Evolutionary conservation across 805 yeast species (phyloP), one percentile per base, ranked within the genome.

Genomic region (Hanseniaspora jakobsenii): DNA sequence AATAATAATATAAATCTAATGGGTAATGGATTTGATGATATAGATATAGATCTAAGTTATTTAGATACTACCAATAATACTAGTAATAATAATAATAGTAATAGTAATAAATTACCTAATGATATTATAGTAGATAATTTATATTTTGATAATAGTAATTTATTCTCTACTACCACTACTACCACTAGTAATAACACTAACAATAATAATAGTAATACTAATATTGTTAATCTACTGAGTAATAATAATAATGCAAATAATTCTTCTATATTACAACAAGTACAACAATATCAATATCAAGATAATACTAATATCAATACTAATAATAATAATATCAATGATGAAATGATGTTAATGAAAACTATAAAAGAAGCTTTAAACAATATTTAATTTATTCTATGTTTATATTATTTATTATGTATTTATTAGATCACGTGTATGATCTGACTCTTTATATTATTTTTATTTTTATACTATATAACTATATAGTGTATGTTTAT

Each of bases 291-390:
- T 18, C 45, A 41, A 12, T 24, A 41, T 14, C 45, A 41, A 21
- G 29, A 41, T 13, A 19, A 22, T 27, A 21, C 35, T 22, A 22
- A 30, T 10, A 6, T 32, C 1, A n/a, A n/a, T n/a, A n/a, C n/a
- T n/a, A n/a, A 41, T 13, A 19, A 22, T 27, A 21, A 26, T 22
- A 22, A 30, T 10, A 6, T 32, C 1, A 32, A 44, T 18, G 56
- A 54, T 26, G 57, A 54, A 27, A 42, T 54, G 24, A 50, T 51
- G 51, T 45, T 54, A 26, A 53, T 51, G 55, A 50, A 53, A 36
- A 44, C 53, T 10, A 50, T 55, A 31, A 54, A 54, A 18, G 53
- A 52, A 37, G 56, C 53, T 35, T 48, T 54, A 44, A 49, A 52
- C 27, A 52, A 52, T 37, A 54, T 54, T 53, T 53, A 53, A 28